Base-by-base conservation (phyloP, 371 early-diverging fungal genomes). In the Basidiobolus meristosporus region DNA sequence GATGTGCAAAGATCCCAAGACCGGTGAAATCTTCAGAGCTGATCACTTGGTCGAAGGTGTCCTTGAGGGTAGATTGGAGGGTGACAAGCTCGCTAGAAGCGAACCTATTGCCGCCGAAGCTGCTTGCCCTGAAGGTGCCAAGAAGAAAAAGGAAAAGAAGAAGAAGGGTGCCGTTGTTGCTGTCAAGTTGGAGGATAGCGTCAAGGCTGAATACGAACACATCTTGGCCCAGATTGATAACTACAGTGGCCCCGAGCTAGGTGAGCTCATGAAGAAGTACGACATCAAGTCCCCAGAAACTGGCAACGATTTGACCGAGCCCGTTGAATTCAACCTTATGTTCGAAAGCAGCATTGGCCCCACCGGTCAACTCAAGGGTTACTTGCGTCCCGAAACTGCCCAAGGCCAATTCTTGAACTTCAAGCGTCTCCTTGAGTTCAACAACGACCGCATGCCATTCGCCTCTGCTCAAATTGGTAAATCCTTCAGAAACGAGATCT, bases 381-480 rank as follows among this genome's bases (percentile, higher is more conserved):
- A 74, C 67, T 69, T 99, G 49, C 79, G 99, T 41, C 99, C 99
- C 41, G 99, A 99, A 66, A 98, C 99, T 14, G 99, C 99, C 31
- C 99, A 99, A 69, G 97, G 98, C 49, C 99, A 98, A 64, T 99
- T 99, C 67, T 57, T 96, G 38, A 98, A 98, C 78, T 99, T 99
- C 51, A 90, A 93, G 66, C 68, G 82, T 23, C 73, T 99, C 31
- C 74, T 92, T 32, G 99, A 99, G 56, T 89, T 82, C 65, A 99
- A 98, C 70, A 89, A 89, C 55, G 90, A 89, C 41, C 83, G 82
- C 54, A 83, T 99, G 84, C 99, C 99, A 18, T 99, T 99, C 65
- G 99, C 97, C 20, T 95, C 97, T 40, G 95, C 97, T 38, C 82
- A 84, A 48, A 89, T 99, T 32, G 99, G 99, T 51, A 91, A 90